Evolutionary conservation across 176 grass and related monocot species (phyloP).

Genomic region (Olyra latifolia): DNA sequence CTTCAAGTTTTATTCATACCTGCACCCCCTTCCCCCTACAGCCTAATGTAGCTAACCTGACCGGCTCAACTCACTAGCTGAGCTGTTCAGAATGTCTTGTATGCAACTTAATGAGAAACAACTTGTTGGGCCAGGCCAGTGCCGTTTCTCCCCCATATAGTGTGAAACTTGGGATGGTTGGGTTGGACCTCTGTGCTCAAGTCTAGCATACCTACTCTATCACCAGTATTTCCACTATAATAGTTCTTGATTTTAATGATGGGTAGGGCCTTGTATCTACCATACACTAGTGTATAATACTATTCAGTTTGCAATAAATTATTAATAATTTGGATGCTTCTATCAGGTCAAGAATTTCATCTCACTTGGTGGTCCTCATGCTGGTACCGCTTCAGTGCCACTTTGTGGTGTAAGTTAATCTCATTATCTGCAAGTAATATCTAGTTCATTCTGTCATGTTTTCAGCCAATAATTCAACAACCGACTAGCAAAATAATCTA

Average conservation of each 20-base stretch:
- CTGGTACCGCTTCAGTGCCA: constrained; percentile 91
- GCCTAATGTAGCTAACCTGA: not conserved
- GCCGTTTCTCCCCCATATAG: not conserved
- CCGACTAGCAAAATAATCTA: not conserved
- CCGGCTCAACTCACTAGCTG: not conserved
- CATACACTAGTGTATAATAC: not conserved
- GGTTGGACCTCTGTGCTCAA: not conserved
- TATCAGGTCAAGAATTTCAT: constrained; percentile 93
- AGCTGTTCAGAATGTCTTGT: not conserved
- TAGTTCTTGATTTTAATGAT: not conserved
- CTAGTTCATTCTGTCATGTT: constrained; percentile 18
- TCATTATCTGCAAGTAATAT: constrained; percentile 30
- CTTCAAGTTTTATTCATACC: not conserved
- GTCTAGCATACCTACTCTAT: not conserved
- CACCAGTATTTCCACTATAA: not conserved
- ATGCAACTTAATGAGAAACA: not conserved
- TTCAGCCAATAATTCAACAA: constrained; percentile 13
- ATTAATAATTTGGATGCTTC: constrained; percentile 20
- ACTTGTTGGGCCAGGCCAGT: not conserved
- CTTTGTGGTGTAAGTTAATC: constrained; percentile 87
- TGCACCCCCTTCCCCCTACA: not conserved
- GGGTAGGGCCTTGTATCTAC: not conserved
- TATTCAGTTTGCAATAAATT: constrained; percentile 10
- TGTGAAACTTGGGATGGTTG: not conserved
- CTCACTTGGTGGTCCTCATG: constrained; percentile 88